These are phyloP conservation scores for Pestalotiopsis sp. DNA, from an alignment of 2,329 filamentous ascomycete genomes.

Conservation along the genomic window DNA sequence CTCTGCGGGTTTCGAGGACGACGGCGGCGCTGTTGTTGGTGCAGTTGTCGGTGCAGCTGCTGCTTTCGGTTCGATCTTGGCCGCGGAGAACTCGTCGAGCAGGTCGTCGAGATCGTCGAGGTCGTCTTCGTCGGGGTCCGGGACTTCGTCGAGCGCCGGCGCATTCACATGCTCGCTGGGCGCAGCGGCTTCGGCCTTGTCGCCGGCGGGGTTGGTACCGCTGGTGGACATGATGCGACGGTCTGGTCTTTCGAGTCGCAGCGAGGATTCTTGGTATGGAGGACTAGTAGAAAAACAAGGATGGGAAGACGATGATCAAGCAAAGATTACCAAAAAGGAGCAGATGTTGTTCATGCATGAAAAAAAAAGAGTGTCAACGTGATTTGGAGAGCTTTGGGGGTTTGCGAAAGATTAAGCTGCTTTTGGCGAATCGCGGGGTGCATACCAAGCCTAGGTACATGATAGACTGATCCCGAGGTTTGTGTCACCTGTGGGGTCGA, in stretches of 20 bases:
- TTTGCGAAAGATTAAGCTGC: not conserved
- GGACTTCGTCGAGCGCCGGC: slow-evolving; percentile 57
- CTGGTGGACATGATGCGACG: not conserved
- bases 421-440: slow-evolving; percentile 8
- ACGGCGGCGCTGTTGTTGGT: slow-evolving; percentile 13
- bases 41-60: slow-evolving; percentile 22
- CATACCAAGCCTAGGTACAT: not conserved
- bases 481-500: slow-evolving; percentile 8
- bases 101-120: slow-evolving; percentile 93
- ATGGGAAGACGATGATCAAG: not conserved
- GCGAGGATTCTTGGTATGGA: not conserved
- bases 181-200: slow-evolving; percentile 15
- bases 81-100: slow-evolving; percentile 84
- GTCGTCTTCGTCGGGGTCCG: slow-evolving; percentile 92
- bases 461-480: not conserved
- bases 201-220: not conserved
- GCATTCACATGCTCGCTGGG: slow-evolving; percentile 26
- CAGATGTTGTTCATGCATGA: not conserved
- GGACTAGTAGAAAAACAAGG: not conserved
- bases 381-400: not conserved
- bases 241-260: not conserved
- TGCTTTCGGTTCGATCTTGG: slow-evolving; percentile 55
- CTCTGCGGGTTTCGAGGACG: slow-evolving; percentile 1
- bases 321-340: not conserved
- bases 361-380: not conserved